phyloP scores from a whole-genome alignment of 192 early-diverging fungal species.

The Coemansia biformis region DNA sequence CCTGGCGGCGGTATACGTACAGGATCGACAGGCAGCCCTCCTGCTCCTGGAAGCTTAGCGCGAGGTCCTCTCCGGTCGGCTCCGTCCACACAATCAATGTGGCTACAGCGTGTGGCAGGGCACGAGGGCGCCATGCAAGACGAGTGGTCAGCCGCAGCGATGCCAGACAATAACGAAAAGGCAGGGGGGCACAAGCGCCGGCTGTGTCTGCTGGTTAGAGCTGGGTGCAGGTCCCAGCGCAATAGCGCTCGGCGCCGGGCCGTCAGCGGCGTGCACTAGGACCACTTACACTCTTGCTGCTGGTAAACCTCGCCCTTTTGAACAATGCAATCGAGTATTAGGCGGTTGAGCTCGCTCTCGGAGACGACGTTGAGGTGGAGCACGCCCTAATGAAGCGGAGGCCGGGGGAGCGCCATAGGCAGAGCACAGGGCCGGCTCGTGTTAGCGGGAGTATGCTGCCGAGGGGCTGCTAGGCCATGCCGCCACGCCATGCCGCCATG shows the following conservation, averaged over 20 bases:
- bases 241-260: no score
- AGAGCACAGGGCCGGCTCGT: no score
- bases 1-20: constrained; percentile 57
- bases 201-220: no score
- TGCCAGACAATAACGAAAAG: no score
- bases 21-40: constrained; percentile 80
- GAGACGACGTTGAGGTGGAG: constrained; percentile 62
- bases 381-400: constrained; percentile 49
- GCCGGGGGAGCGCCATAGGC: no score
- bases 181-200: no score
- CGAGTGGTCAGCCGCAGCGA: neutral
- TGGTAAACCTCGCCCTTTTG: constrained; percentile 68
- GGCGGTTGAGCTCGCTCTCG: constrained; percentile 49
- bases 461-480: no score
- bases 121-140: constrained; percentile 2
- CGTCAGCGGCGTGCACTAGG: no score
- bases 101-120: constrained; percentile 53
- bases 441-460: no score
- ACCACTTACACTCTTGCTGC: constrained; percentile 74
- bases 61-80: constrained; percentile 66
- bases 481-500: no score
- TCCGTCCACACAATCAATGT: constrained; percentile 90
- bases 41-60: constrained; percentile 88
- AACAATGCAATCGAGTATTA: constrained; percentile 72
- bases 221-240: no score